These are phyloP conservation scores for Exophiala alcalophila DNA, from an alignment of 2,329 filamentous ascomycete genomes.

Conservation along the genomic window DNA sequence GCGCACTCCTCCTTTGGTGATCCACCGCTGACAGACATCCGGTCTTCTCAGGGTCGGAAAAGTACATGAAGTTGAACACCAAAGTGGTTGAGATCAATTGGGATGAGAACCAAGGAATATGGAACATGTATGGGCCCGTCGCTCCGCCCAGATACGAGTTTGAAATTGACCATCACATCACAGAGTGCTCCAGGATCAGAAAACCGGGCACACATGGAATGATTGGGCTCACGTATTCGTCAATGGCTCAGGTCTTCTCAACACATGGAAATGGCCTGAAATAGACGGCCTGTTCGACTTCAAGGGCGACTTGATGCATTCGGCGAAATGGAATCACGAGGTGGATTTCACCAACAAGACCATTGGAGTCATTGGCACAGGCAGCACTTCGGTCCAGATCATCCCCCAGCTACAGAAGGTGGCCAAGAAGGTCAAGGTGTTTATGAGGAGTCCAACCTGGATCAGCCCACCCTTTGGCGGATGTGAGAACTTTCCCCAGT, in stretches of 20 bases:
- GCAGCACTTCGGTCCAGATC: constrained; percentile 42
- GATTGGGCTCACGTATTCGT: constrained; percentile 35
- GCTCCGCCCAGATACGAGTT: too few species aligned
- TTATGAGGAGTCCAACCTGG: constrained; percentile 24
- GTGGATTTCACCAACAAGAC: constrained; percentile 33
- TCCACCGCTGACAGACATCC: too few species aligned
- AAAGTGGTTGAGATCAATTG: constrained; percentile 39
- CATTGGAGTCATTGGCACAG: constrained; percentile 46
- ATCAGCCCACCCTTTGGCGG: constrained; percentile 20
- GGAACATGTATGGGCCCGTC: constrained; percentile 38
- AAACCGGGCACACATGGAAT: constrained; percentile 24
- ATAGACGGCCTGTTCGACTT: constrained; percentile 30
- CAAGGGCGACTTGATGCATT: constrained; percentile 30
- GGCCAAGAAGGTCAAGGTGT: constrained; percentile 14
- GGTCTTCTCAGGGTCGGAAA: too few species aligned
- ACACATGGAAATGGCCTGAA: constrained; percentile 32
- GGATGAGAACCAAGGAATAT: constrained; percentile 38
- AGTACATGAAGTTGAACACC: constrained; percentile 38
- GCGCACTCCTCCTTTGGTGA: too few species aligned
- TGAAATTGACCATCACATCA: too few species aligned
- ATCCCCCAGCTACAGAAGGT: background rate
- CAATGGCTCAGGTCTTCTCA: constrained; percentile 35
- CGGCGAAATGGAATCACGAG: constrained; percentile 32
- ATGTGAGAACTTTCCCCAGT: too few species aligned
- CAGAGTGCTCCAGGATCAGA: constrained; percentile 31